These are phyloP conservation scores for Colletotrichum graminicola DNA, from an alignment of 2,329 filamentous ascomycete genomes.

Conservation along the genomic window DNA sequence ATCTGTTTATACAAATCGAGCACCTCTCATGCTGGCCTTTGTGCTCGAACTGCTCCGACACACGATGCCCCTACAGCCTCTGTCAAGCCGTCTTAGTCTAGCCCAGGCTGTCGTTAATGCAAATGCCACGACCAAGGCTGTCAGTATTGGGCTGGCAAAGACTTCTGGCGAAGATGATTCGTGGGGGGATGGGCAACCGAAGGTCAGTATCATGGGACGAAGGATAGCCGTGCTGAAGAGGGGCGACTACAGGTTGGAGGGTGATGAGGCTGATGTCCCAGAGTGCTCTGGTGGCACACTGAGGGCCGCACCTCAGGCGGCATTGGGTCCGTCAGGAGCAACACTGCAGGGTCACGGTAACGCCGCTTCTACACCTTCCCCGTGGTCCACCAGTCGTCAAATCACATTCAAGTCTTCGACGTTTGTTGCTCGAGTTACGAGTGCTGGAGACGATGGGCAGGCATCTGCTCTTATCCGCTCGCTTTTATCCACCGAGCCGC, in stretches of 20 bases:
- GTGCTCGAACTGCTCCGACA: constrained; percentile 78
- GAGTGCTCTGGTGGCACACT: constrained; percentile 41
- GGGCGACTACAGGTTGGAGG: constrained; percentile 76
- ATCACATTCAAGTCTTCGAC: constrained; percentile 66
- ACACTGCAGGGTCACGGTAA: constrained; percentile 41
- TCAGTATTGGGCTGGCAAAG: constrained; percentile 77
- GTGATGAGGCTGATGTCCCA: constrained; percentile 47
- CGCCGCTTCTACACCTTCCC: constrained; percentile 37
- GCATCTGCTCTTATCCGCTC: constrained; percentile 59
- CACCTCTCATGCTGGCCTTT: constrained; percentile 86
- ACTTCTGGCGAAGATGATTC: constrained; percentile 76
- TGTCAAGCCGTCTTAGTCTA: constrained; percentile 85
- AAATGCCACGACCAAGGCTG: constrained; percentile 82
- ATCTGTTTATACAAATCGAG: constrained; percentile 79
- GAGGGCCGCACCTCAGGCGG: constrained; percentile 19
- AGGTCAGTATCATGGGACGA: constrained; percentile 78
- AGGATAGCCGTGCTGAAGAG: constrained; percentile 82
- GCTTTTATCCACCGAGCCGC: constrained; percentile 62
- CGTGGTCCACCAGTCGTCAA: constrained; percentile 66
- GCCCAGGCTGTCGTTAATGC: constrained; percentile 87
- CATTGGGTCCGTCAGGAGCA: constrained; percentile 33
- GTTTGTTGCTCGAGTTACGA: constrained; percentile 67
- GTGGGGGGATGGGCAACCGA: constrained; percentile 81
- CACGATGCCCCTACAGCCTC: constrained; percentile 87
- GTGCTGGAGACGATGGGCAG: constrained; percentile 54